Evolutionary conservation across 495 filamentous ascomycete genomes (phyloP), one percentile per base, ranked within the genome.

Genomic region (Penicillium macrosclerotiorum): DNA sequence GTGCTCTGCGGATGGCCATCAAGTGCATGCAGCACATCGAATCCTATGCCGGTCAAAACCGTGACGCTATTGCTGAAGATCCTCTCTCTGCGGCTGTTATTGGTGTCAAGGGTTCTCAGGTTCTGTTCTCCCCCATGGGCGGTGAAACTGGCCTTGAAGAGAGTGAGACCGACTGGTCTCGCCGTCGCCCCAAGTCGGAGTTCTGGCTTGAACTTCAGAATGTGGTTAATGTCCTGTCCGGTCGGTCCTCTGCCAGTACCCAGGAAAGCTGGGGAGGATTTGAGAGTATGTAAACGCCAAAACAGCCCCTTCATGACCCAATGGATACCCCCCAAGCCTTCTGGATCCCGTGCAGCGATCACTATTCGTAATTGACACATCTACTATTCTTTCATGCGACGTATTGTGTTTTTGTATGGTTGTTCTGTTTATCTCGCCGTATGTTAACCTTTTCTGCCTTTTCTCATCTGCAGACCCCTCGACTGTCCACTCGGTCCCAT

Each of bases 11-110:
- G 36, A 81, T 99, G 57, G 89, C 91, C 12, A 91, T 97, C 59
- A 88, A 86, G 62, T 92, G 88, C 60, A 83, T 97, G 52, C 82
- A 95, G 67, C 88, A 94, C 55, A 68, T 99, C 5, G 94, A 99
- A 67, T 67, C 71, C 20, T 94, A 81, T 51, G 82, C 81, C 1
- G 80, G 78, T 8, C 79, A 79, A 49, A 69, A 77, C n/a, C 74
- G 77, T 23, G 78, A 87, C 8, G 77, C 80, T 33, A 85, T 95
- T 49, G 76, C 78, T 27, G 74, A 72, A 9, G 87, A 95, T 57
- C 77, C 81, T 3, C 64, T 82, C 57, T 89, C 85, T 18, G 72
- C 82, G 2, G 73, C 82, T 1, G 89, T 97, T 30, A 99, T 99
- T 55, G 94, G 93, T 13, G 88, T 97, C 67, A 85, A 86, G 64